Evolutionary conservation across 2,329 filamentous ascomycete species (phyloP).

Genomic region (Calonectria ilicicola): DNA sequence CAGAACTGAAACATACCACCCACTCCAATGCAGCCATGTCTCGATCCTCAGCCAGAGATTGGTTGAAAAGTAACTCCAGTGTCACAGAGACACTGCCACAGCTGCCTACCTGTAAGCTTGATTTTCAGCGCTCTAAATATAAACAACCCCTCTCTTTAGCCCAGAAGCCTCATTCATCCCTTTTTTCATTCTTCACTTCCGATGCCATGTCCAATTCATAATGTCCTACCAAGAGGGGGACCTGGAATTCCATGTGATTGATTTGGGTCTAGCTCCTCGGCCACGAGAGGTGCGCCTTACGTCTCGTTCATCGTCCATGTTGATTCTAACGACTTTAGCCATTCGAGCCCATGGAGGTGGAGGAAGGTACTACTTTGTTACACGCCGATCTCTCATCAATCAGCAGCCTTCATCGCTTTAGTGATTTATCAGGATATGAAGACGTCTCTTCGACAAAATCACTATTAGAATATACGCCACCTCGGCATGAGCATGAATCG

Average conservation of each 20-base stretch:
- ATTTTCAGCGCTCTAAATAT: neutral
- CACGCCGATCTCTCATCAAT: neutral
- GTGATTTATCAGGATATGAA: neutral
- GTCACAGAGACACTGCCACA: neutral
- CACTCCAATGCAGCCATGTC: neutral
- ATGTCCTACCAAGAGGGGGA: neutral
- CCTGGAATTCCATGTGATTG: neutral
- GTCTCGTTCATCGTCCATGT: neutral
- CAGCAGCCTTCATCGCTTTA: neutral
- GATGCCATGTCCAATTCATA: neutral
- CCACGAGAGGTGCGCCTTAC: neutral
- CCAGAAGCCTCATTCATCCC: too few species aligned
- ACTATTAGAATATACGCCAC: too few species aligned
- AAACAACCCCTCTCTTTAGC: too few species aligned
- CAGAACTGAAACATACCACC: too few species aligned
- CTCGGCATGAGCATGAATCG: neutral
- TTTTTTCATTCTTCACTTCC: too few species aligned
- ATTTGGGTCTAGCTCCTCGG: neutral
- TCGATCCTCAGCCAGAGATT: neutral
- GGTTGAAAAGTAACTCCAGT: neutral
- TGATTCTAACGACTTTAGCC: neutral
- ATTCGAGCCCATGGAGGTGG: neutral
- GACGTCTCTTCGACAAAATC: neutral
- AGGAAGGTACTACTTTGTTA: neutral
- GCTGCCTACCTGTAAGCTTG: neutral